Base-by-base conservation (phyloP, 1,284 basidiomycete genomes). In the Mycosarcoma mackinlayi region DNA sequence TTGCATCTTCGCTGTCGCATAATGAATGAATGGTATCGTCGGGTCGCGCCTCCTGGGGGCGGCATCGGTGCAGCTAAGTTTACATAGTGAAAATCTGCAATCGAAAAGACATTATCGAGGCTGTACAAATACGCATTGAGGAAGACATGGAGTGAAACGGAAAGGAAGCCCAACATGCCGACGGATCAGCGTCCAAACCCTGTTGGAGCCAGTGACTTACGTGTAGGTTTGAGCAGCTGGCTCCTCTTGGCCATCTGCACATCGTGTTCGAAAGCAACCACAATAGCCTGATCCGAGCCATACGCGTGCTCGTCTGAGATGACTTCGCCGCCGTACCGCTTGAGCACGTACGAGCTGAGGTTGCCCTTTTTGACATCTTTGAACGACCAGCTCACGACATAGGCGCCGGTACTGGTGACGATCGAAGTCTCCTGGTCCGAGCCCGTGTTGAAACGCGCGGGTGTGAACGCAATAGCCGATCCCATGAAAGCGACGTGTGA, bases 401-500 rank as follows among this genome's bases (percentile, higher is more conserved):
- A 98, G 74, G 91, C 89, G n/a, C 95, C 96, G 0, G 92, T 95
- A 9, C 93, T 93, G 0, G 96, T 98, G 53, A 98, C 91, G 71
- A 98, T 98, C 6, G 92, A 92, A 80, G 93, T 95, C 85, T 98
- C 95, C 51, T 90, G 88, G 27, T 73, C 73, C 7, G 66, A 87
- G 16, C 92, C 93, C 64, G 90, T 89, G 83, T 98, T 97, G 85
- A 98, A 98, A 73, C 94, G 89, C 3, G 95, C 96, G 28, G 94
- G 93, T 0, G 93, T 92, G 83, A 98, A 97, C 11, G 87, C 88
- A 57, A 98, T 88, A 40, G 90, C 89, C 71, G 91, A 87, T 60
- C 90, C 90, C 94, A 98, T 98, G 83, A 93, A 96, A 35, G 93
- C 92, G 46, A 94, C 90, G 84, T 99, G 96, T 81, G 98, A 93